These are phyloP conservation scores for Geotrichum carabidarum DNA, from an alignment of 1,139 yeast genomes.

Conservation along the genomic window DNA sequence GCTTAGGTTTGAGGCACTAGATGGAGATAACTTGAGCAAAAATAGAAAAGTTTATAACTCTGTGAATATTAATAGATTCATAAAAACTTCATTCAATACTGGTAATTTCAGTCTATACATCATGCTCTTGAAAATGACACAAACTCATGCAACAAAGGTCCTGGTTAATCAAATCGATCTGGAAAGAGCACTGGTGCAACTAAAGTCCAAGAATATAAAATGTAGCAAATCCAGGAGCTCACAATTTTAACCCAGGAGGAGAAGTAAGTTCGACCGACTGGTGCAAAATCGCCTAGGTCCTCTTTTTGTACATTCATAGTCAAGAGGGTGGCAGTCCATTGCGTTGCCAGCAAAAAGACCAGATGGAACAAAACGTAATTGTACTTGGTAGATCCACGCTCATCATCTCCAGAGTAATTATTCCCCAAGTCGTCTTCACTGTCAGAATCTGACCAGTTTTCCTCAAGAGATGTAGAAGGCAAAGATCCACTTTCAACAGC, in stretches of 20 bases:
- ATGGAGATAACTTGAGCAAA: too few relatives aligned
- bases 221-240: constrained; percentile 88
- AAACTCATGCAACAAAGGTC: background rate
- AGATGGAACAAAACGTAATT: constrained; percentile 85
- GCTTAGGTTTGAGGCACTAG: too few relatives aligned
- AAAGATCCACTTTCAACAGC: constrained; percentile 93
- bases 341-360: constrained; percentile 91
- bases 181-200: constrained; percentile 88
- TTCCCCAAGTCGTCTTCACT: constrained; percentile 22
- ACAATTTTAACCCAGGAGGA: constrained; percentile 91
- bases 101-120: too few relatives aligned
- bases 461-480: constrained; percentile 87
- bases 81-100: background rate
- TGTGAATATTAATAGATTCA: background rate
- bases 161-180: constrained; percentile 54
- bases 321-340: constrained; percentile 88
- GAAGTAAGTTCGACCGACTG: constrained; percentile 95
- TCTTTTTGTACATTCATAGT: constrained; percentile 88
- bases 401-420: constrained; percentile 50
- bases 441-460: constrained; percentile 44
- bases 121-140: background rate
- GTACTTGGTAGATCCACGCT: constrained; percentile 64
- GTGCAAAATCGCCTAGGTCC: constrained; percentile 82
- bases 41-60: too few relatives aligned
- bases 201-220: constrained; percentile 83